Evolutionary conservation across 768 basidiomycete genomes (phyloP).

Genomic region (Calvatia gigantea): DNA sequence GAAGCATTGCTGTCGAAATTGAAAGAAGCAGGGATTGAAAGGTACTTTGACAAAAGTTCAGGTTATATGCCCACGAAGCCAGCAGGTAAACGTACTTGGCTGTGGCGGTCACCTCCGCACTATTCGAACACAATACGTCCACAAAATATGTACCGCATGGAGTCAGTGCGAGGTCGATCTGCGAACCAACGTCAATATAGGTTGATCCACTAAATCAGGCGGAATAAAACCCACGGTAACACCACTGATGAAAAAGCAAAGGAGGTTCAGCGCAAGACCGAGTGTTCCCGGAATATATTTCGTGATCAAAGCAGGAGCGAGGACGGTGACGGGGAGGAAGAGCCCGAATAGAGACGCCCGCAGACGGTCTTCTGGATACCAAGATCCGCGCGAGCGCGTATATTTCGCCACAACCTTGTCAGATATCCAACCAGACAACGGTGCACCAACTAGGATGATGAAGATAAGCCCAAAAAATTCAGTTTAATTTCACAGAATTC

Average conservation of each 20-base stretch:
- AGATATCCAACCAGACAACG: constrained; percentile 55
- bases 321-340: constrained; percentile 50
- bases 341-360: constrained; percentile 48
- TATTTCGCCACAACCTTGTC: constrained; percentile 49
- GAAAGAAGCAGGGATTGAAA: constrained; percentile 43
- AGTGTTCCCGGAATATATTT: constrained; percentile 43
- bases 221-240: constrained; percentile 45
- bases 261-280: constrained; percentile 48
- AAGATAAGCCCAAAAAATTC: background rate
- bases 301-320: constrained; percentile 47
- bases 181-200: constrained; percentile 34
- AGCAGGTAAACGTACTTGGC: constrained; percentile 34
- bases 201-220: constrained; percentile 38
- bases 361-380: constrained; percentile 70
- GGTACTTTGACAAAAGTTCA: constrained; percentile 29
- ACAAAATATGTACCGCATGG: constrained; percentile 57
- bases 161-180: constrained; percentile 57
- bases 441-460: constrained; percentile 48
- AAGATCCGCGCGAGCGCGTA: constrained; percentile 45
- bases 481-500: background rate
- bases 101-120: constrained; percentile 61
- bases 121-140: constrained; percentile 56
- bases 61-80: background rate
- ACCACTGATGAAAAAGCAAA: constrained; percentile 62
- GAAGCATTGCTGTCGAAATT: constrained; percentile 37